Base-by-base conservation (phyloP, 345 rosid species). In the Salix brachista region DNA sequence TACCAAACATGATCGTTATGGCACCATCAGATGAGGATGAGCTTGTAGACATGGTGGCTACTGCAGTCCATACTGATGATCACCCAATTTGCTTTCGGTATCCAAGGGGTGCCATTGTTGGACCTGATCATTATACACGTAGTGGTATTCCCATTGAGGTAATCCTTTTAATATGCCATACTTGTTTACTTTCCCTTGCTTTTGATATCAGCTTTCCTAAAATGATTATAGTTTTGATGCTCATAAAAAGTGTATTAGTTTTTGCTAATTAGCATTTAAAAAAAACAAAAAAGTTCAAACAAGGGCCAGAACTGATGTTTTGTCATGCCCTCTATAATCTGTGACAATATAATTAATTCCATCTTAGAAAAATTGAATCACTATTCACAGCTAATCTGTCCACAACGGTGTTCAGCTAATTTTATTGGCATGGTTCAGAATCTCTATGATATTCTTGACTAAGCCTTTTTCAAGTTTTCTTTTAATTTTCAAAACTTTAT, bases 1-100 rank as follows among this genome's bases (percentile, higher is more conserved):
- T 95, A 85, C 99, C 99, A 73, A 95, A 89, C 86, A 95, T 95
- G 98, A 86, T 94, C 78, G 91, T 92, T 73, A 92, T 94, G 99
- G 99, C 99, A 42, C 97, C 99, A 71, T 88, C 97, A 1, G 83
- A 92, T 41, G 99, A 92, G 85, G 91, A 90, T 75, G 96, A 91
- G 88, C 90, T 95, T 70, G 89, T 89, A 39, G 82, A 89, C 84
- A 95, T 95, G 99, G 95, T 95, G 79, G 91, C 97, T 46, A 95
- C 97, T 76, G 97, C 97, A 50, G 91, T 84, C 80, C 54, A 72
- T 39, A 75, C 89, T 65, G 79, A 91, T 83, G 97, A 92, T 86
- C 90, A 83, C 6, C 99, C 97, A 0, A 84, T 90, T 82, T 92
- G 99, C 87, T 91, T 92, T 79, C 91, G 99, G 32, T 95, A 88